These are phyloP conservation scores for Ailanthus altissimus DNA, from an alignment of 345 rosid species.

Conservation along the genomic window DNA sequence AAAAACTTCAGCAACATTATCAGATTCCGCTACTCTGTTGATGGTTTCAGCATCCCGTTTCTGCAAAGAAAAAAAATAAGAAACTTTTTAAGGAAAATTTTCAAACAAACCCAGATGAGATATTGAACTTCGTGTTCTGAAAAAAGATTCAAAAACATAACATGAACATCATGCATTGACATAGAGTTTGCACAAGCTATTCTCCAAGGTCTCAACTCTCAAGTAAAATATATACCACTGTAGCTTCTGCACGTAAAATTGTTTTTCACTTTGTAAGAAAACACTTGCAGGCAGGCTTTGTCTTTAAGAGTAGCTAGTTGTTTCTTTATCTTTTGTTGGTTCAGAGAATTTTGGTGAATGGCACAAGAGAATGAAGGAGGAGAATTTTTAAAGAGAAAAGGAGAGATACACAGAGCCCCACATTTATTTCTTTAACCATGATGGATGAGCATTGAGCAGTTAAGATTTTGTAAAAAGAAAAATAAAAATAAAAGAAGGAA, in stretches of 20 bases:
- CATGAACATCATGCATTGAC: background rate
- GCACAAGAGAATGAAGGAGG: slow-evolving; percentile 25
- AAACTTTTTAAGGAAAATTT: background rate
- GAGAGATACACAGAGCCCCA: slow-evolving; percentile 25
- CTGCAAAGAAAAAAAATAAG: background rate
- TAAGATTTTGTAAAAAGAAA: too few species aligned
- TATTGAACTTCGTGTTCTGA: background rate
- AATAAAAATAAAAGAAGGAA: slow-evolving; percentile 17
- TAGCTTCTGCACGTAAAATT: background rate
- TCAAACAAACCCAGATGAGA: background rate
- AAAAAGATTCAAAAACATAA: background rate
- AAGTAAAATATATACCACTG: background rate
- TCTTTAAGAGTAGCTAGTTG: background rate
- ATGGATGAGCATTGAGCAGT: slow-evolving; percentile 10
- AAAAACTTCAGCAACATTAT: background rate
- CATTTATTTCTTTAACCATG: slow-evolving; percentile 22
- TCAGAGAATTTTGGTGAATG: slow-evolving; percentile 18
- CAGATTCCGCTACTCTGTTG: background rate
- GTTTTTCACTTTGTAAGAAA: background rate
- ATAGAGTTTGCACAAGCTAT: slow-evolving; percentile 7
- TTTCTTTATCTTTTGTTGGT: background rate
- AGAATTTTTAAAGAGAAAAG: slow-evolving; percentile 25
- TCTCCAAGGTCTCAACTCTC: background rate
- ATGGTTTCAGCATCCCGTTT: background rate
- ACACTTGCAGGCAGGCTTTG: slow-evolving; percentile 1